Evolutionary conservation across 805 yeast genomes (phyloP), one percentile per base, ranked within the genome.

Genomic region (Scheffersomyces ergatensis): DNA sequence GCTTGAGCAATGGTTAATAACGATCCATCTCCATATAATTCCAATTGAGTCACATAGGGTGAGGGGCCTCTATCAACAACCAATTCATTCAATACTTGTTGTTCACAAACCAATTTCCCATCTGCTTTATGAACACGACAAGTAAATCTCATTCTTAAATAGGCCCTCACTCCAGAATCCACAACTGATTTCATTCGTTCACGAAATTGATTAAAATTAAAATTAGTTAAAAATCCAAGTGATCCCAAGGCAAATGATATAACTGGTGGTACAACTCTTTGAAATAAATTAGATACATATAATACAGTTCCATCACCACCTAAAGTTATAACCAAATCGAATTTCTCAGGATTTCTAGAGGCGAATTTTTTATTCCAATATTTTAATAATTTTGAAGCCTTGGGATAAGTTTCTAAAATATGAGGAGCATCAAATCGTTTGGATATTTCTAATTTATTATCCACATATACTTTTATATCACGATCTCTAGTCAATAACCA

Each of bases 61-160:
- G 90, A 83, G 3, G 97, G 96, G 0, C 98, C 98, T 37, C 98
- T 72, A 57, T 90, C 97, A 20, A 92, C 82, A 0, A 93, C 95
- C 43, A 92, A 66, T 60, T 90, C 98, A 59, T 90, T 90, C 46
- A 92, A 70, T 3, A 89, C 95, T 57, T 89, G 95, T 54, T 85
- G 83, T 44, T 78, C 82, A 45, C 78, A 68, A 3, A 78, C 65
- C 24, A 79, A 71, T 43, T 74, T 76, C 11, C 86, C 83, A 21
- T 73, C 66, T 46, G 63, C 60, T 43, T 62, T 51, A 48, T 67
- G 74, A 11, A 89, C 86, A 23, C 90, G 73, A 60, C 97, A 89
- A 2, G 90, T 80, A 55, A 92, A 78, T 47, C 98, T 73, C 93
- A 90, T 88, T 43, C 98, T 71, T 55, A 90, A 66, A 51, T 88